Evolutionary conservation across 331 rosid species (phyloP).

Genomic region (Rosa hybrid): DNA sequence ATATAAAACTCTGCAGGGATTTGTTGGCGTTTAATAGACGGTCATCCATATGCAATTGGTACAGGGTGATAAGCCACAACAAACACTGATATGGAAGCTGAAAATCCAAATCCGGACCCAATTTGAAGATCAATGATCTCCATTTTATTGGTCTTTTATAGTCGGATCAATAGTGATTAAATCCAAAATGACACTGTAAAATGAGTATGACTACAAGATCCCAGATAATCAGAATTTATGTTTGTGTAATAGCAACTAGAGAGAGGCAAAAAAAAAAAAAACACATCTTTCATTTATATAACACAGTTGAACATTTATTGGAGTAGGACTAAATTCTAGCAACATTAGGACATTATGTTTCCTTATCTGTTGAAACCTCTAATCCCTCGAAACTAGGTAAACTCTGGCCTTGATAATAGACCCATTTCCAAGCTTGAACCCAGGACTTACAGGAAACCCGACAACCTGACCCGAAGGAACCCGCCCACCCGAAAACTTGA

Average conservation of each 20-base stretch:
- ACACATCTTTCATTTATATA: not conserved
- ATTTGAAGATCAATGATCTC: no score
- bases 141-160: no score
- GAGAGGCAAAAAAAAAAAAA: not conserved
- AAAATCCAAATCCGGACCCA: no score
- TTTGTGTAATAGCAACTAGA: not conserved
- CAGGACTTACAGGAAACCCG: conserved; percentile 85
- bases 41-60: no score
- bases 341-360: not conserved
- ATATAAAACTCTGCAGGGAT: no score
- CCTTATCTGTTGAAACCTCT: not conserved
- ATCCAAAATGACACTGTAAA: no score
- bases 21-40: no score
- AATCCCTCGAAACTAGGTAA: conserved; percentile 61
- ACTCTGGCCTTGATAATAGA: conserved; percentile 83
- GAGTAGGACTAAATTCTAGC: not conserved
- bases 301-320: not conserved
- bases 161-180: no score
- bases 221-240: not conserved
- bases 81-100: no score
- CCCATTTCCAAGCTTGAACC: conserved; percentile 88
- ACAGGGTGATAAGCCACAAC: no score
- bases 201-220: not conserved
- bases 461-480: conserved; percentile 71
- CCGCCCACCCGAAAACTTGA: conserved; percentile 57